Percentiles rank a stretch among this genome's conserved stretches.
Conservation (phyloP, 2,329 filamentous ascomycete genomes). For the Aureobasidium subglaciale region DNA sequence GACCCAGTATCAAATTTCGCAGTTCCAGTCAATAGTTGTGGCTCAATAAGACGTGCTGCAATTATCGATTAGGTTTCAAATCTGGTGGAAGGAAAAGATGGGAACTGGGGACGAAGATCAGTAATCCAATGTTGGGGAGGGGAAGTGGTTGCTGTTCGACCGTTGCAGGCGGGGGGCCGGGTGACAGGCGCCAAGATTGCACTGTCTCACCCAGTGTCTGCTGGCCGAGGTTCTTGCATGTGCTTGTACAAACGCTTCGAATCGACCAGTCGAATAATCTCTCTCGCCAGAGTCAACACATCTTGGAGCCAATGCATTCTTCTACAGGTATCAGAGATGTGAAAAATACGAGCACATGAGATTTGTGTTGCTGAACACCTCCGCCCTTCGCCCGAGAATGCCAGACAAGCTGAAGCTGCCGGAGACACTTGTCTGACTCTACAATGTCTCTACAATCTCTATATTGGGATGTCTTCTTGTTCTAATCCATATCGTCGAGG, state of each 20-base stretch:
- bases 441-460: too few species aligned
- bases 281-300: background rate
- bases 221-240: background rate
- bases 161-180: conserved; percentile 2
- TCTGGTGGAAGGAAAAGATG: background rate
- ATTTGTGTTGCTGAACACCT: too few species aligned
- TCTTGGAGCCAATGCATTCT: too few species aligned
- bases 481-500: too few species aligned
- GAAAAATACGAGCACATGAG: too few species aligned
- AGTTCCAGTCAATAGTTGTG: too few species aligned
- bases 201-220: background rate
- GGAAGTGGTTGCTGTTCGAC: background rate
- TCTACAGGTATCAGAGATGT: too few species aligned
- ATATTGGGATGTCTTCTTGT: too few species aligned
- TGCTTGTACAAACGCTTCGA: background rate
- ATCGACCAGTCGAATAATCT: too few species aligned
- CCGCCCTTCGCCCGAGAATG: too few species aligned
- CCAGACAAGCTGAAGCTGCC: too few species aligned
- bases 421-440: too few species aligned
- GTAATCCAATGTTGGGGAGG: conserved; percentile 11
- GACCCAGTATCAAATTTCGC: background rate
- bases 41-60: background rate
- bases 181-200: background rate
- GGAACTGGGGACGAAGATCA: conserved; percentile 7
- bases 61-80: conserved; percentile 1